Evolutionary conservation across 2,329 filamentous ascomycete species (phyloP).

Genomic region (Trichoderma koningiopsis): DNA sequence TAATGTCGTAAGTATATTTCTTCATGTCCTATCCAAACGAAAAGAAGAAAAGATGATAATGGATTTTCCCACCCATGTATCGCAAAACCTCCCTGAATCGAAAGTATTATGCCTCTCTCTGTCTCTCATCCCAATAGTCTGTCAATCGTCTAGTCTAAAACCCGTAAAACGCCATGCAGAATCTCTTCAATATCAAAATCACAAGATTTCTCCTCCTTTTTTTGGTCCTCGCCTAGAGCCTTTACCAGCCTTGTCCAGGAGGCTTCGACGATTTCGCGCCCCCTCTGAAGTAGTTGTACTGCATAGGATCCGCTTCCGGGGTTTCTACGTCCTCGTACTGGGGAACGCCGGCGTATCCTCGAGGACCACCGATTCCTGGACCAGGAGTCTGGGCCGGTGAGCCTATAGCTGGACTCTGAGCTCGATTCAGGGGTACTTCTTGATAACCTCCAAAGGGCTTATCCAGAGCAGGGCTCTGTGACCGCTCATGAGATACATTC

Average conservation of each 20-base stretch:
- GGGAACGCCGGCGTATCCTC: conserved; percentile 61
- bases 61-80: neutral
- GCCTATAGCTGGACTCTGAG: conserved; percentile 23
- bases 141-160: conserved; percentile 23
- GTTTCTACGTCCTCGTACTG: conserved; percentile 50
- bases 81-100: neutral
- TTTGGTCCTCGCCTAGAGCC: neutral
- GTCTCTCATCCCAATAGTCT: neutral
- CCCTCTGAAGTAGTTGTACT: conserved; percentile 61
- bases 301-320: conserved; percentile 46
- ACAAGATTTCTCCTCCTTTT: neutral
- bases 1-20: conserved; percentile 18
- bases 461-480: conserved; percentile 2
- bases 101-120: conserved; percentile 1
- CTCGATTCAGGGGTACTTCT: conserved; percentile 31
- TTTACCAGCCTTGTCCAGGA: conserved; percentile 46
- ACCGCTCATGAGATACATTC: conserved; percentile 32
- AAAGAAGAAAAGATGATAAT: neutral
- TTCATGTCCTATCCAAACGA: conserved; percentile 12
- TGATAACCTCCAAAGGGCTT: conserved; percentile 30
- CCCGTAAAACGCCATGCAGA: conserved; percentile 30
- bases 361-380: conserved; percentile 53
- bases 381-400: conserved; percentile 38
- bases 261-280: conserved; percentile 34
- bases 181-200: conserved; percentile 19